Conservation (phyloP, 306 rosid species). For the Abrus precatorius region DNA sequence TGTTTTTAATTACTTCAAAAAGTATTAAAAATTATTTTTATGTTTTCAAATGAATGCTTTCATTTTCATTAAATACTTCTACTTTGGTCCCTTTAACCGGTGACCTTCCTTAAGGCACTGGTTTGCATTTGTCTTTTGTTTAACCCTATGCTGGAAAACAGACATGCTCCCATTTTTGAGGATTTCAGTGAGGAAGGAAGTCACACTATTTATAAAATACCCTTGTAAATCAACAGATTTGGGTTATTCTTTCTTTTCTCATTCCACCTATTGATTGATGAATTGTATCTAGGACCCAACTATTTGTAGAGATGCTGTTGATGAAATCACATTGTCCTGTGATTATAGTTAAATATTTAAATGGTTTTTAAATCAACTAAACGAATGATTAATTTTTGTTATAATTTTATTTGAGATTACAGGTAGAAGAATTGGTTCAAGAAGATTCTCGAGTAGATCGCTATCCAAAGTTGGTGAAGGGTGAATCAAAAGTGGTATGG, state of each 20-base stretch:
- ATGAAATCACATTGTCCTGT: constrained; percentile 23
- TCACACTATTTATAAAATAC: constrained; percentile 16
- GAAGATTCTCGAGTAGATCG: constrained; percentile 92
- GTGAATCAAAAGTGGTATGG: constrained; percentile 94
- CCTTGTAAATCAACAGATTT: constrained; percentile 37
- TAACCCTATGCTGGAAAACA: constrained; percentile 36
- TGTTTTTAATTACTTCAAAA: not conserved
- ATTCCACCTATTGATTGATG: constrained; percentile 36
- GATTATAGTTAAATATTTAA: constrained; percentile 7
- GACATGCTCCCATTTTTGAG: constrained; percentile 3
- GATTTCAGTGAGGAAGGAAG: constrained; percentile 11
- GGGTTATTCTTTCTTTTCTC: constrained; percentile 4
- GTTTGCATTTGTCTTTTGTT: constrained; percentile 9
- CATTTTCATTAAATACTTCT: not conserved
- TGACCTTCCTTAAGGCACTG: not conserved
- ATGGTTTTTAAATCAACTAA: constrained; percentile 27
- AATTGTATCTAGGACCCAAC: constrained; percentile 8
- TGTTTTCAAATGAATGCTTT: not conserved
- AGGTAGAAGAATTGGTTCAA: constrained; percentile 94
- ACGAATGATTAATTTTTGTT: constrained; percentile 4
- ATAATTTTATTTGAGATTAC: constrained; percentile 43
- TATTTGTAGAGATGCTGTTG: constrained; percentile 28
- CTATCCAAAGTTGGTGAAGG: constrained; percentile 89
- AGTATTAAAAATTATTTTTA: not conserved
- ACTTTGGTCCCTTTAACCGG: not conserved